Evolutionary conservation across 1,284 basidiomycete species (phyloP), one percentile per base, ranked within the genome.

Genomic region (Heterobasidion parviporum): DNA sequence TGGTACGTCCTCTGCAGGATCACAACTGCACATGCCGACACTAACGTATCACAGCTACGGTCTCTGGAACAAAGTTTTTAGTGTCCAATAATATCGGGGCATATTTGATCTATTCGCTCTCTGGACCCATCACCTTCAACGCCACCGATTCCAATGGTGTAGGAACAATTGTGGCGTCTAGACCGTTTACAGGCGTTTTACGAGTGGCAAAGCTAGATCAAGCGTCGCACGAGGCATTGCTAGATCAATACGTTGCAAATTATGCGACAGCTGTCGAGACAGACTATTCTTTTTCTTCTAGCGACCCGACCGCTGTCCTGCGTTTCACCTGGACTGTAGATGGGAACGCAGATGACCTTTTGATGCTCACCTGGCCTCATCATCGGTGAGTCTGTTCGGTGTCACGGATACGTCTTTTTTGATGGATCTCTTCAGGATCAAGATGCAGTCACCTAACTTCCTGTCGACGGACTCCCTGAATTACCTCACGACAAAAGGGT

Each of bases 121-220:
- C 59, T 16, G 68, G 65, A 3, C 60, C 62, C 2, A 63, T 71
- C 16, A 64, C 62, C 15, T 52, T 71, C 43, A 64, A 63, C 26
- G 68, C 68, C 12, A 57, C 50, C 35, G 55, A 60, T 3, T 45
- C 44, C 8, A 52, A 16, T 20, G 38, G 38, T 18, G 48, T 47
- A 6, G 64, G 66, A 32, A 63, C 64, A 10, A 59, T 71, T 50
- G 59, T 54, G 12, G 70, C 65, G 26, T 62, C 61, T 9, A 45
- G 49, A 8, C 49, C 66, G 59, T 67, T 78, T 68, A 60, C 69
- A 56, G 59, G 75, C 64, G 66, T 80, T 65, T 58, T 79, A 67
- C 59, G 74, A 62, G 57, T 76, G 57, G 61, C 73, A 62, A 63
- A 79, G 68, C 59, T 69, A 10, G 62, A 64, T 18, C 59, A 64